phyloP scores from a whole-genome alignment of 2,329 filamentous ascomycete genomes.

The Fulvia fulva region DNA sequence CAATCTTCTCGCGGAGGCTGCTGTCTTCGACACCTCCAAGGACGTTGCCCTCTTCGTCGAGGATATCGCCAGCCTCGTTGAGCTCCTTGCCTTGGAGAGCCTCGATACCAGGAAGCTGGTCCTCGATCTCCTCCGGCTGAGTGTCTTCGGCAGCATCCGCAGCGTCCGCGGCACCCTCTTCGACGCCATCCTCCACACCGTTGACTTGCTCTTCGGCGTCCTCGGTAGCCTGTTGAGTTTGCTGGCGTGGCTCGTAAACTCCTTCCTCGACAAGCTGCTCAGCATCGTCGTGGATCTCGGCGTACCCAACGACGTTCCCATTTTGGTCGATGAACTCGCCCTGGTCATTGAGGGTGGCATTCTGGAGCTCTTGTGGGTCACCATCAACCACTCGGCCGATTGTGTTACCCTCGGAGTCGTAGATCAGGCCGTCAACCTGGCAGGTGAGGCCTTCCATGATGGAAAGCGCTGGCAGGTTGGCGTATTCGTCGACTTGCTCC shows the following conservation, averaged over 20 bases:
- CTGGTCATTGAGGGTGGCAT: slow-evolving; percentile 49
- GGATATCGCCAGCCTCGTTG: slow-evolving; percentile 48
- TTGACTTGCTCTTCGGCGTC: slow-evolving; percentile 36
- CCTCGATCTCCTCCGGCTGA: slow-evolving; percentile 38
- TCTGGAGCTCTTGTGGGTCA: slow-evolving; percentile 46
- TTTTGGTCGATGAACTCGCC: slow-evolving; percentile 54
- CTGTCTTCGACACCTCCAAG: slow-evolving; percentile 48
- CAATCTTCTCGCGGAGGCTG: slow-evolving; percentile 38
- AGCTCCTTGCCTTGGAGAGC: slow-evolving; percentile 50
- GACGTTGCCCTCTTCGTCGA: slow-evolving; percentile 48
- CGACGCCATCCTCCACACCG: slow-evolving; percentile 28
- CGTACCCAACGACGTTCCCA: slow-evolving; percentile 51
- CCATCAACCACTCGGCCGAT: slow-evolving; percentile 47
- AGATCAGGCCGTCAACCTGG: slow-evolving; percentile 46
- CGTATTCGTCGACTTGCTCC: slow-evolving; percentile 27
- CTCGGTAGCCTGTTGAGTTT: slow-evolving; percentile 40
- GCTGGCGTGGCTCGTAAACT: slow-evolving; percentile 39
- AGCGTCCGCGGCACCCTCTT: slow-evolving; percentile 29
- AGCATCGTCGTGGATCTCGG: slow-evolving; percentile 47
- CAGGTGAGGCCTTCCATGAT: slow-evolving; percentile 48
- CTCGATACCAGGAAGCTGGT: slow-evolving; percentile 50
- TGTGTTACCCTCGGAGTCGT: slow-evolving; percentile 50
- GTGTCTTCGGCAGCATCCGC: slow-evolving; percentile 30
- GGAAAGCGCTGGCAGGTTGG: slow-evolving; percentile 42
- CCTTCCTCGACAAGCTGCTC: slow-evolving; percentile 44